A percentile compares a stretch with the other conserved stretches of the same genome.
phyloP scores from a whole-genome alignment of 2,329 filamentous ascomycete genomes.

The Colletotrichum incanum region DNA sequence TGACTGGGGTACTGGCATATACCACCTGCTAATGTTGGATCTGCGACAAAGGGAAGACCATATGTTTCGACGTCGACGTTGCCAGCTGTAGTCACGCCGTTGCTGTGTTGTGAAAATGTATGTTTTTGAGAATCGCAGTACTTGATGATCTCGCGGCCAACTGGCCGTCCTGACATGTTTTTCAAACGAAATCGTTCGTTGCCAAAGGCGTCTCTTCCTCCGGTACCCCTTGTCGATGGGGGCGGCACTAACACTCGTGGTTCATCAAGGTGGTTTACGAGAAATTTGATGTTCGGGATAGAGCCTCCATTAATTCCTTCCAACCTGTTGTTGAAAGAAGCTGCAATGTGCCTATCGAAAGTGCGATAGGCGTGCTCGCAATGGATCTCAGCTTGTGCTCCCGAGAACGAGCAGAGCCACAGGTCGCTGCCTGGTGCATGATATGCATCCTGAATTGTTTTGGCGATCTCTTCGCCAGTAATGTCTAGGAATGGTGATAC shows the following conservation, averaged over 20 bases:
- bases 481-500: conserved; percentile 60
- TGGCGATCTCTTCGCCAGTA: conserved; percentile 52
- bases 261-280: conserved; percentile 66
- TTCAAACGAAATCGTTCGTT: background rate
- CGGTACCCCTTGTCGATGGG: background rate
- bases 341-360: conserved; percentile 53
- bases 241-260: conserved; percentile 57
- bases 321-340: conserved; percentile 52
- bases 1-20: conserved; percentile 64
- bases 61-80: conserved; percentile 44
- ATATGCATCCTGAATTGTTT: conserved; percentile 49
- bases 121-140: conserved; percentile 45
- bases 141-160: background rate
- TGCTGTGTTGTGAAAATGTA: background rate
- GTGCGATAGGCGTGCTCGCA: conserved; percentile 54
- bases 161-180: conserved; percentile 1
- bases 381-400: conserved; percentile 46
- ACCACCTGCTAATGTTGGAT: conserved; percentile 46
- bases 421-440: conserved; percentile 51
- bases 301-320: conserved; percentile 42
- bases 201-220: background rate
- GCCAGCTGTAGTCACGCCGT: background rate
- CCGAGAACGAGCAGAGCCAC: conserved; percentile 55
- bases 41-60: conserved; percentile 56
- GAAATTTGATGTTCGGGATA: conserved; percentile 58